phyloP scores from a whole-genome alignment of 768 basidiomycete species.

The Zangia roseola region DNA sequence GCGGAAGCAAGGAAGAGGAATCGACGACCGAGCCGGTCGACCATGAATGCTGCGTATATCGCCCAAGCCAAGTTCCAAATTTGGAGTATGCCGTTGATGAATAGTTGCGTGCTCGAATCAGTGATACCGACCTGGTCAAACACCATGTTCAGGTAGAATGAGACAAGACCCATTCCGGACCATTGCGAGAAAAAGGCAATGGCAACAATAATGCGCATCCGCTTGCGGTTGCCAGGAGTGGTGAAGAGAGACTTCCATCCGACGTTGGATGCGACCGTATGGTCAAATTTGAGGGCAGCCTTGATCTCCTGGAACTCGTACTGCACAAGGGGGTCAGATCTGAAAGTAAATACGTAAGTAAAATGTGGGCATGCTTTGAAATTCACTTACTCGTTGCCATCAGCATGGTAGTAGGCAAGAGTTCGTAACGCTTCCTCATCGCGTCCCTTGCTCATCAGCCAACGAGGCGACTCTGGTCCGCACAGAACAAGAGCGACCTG shows the following conservation, averaged over 20 bases:
- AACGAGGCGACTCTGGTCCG: slow-evolving; percentile 84
- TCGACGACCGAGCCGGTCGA: slow-evolving; percentile 70
- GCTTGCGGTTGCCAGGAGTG: slow-evolving; percentile 70
- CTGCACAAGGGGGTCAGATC: slow-evolving; percentile 63
- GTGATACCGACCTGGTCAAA: slow-evolving; percentile 68
- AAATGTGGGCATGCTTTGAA: neutral
- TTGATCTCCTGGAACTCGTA: slow-evolving; percentile 83
- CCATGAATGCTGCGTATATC: slow-evolving; percentile 52
- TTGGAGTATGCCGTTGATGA: slow-evolving; percentile 85
- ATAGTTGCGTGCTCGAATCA: slow-evolving; percentile 58
- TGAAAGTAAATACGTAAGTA: slow-evolving; percentile 13
- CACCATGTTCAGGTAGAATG: slow-evolving; percentile 77
- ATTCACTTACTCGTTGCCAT: slow-evolving; percentile 56
- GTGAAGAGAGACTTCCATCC: slow-evolving; percentile 69
- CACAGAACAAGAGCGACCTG: slow-evolving; percentile 68
- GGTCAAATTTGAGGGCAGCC: slow-evolving; percentile 70
- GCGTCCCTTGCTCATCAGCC: slow-evolving; percentile 72
- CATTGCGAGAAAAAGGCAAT: slow-evolving; percentile 84
- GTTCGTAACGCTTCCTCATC: slow-evolving; percentile 65
- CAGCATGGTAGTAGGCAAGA: slow-evolving; percentile 82
- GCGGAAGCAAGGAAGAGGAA: slow-evolving; percentile 63
- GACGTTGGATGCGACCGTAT: slow-evolving; percentile 52
- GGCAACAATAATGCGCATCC: slow-evolving; percentile 73
- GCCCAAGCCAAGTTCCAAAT: slow-evolving; percentile 78
- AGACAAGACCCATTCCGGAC: slow-evolving; percentile 84